These are phyloP conservation scores for Daldinia vernicosa DNA, from an alignment of 495 filamentous ascomycete species.

Conservation along the genomic window DNA sequence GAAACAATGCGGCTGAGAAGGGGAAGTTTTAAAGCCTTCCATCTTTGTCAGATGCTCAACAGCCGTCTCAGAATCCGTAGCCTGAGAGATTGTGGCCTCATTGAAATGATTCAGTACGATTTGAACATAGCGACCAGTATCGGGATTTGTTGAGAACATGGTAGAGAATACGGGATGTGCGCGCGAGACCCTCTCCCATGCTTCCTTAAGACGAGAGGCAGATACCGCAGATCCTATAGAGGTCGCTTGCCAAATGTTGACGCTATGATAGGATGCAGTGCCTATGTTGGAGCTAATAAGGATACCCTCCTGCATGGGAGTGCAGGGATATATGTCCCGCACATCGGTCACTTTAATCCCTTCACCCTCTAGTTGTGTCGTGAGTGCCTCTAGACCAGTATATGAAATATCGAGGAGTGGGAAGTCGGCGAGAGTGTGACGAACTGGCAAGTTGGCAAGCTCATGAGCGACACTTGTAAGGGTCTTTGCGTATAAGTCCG, in stretches of 20 bases:
- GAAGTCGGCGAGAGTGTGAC: neutral
- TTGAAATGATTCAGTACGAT: neutral
- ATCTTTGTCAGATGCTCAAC: neutral
- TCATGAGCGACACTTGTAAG: neutral
- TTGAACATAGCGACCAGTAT: neutral
- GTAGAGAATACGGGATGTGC: neutral
- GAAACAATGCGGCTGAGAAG: neutral
- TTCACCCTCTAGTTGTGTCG: neutral
- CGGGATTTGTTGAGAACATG: neutral
- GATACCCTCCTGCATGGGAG: conserved; percentile 16
- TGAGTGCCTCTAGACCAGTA: neutral
- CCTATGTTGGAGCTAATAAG: neutral
- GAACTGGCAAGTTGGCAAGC: neutral
- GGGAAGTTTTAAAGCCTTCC: neutral
- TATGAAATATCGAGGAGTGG: neutral
- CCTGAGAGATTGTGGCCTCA: neutral
- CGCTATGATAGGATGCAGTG: conserved; percentile 52
- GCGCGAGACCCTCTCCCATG: neutral
- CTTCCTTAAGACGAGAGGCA: neutral
- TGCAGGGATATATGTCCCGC: conserved; percentile 6
- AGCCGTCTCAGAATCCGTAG: neutral
- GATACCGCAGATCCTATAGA: neutral
- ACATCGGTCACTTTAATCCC: neutral
- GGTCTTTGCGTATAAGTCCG: neutral
- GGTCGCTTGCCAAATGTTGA: conserved; percentile 5